phyloP scores from a whole-genome alignment of 1,139 yeast species.

The Eremothecium gossypii region DNA sequence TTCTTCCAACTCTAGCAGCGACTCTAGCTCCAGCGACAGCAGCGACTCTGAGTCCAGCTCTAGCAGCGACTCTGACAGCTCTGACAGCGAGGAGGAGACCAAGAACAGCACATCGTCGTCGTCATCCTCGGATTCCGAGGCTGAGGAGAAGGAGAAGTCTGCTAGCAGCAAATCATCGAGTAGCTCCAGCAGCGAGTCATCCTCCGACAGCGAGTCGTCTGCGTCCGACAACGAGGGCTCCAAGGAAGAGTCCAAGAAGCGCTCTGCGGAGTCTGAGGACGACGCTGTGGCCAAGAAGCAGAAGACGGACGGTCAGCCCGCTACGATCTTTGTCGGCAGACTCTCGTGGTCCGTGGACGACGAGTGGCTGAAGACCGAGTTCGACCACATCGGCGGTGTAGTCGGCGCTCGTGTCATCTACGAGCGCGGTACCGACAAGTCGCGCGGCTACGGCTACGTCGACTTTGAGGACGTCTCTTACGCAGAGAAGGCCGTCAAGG shows the following conservation, averaged over 20 bases:
- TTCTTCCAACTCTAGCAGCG: constrained; percentile 15
- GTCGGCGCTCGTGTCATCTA: constrained; percentile 82
- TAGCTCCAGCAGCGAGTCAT: constrained; percentile 3
- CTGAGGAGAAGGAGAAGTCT: constrained; percentile 11
- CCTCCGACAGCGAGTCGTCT: constrained; percentile 13
- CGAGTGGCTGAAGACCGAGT: constrained; percentile 83
- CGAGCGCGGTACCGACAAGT: constrained; percentile 87
- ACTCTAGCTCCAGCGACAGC: constrained; percentile 22
- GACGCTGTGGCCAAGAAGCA: constrained; percentile 33
- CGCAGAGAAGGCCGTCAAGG: constrained; percentile 84
- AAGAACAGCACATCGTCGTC: constrained; percentile 5
- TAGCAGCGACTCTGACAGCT: constrained; percentile 8
- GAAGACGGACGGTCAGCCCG: constrained; percentile 45
- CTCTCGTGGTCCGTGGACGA: constrained; percentile 96
- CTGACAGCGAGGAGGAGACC: constrained; percentile 20
- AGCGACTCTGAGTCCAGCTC: constrained; percentile 11
- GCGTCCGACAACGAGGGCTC: constrained; percentile 15
- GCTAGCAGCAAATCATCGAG: constrained; percentile 9
- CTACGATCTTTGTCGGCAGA: constrained; percentile 92
- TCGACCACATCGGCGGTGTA: constrained; percentile 76
- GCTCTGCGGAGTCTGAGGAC: constrained; percentile 31
- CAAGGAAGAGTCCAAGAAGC: constrained; percentile 27
- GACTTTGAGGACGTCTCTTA: constrained; percentile 69
- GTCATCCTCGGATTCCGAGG: constrained; percentile 15
- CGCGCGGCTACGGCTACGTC: constrained; percentile 97